Evolutionary conservation across 2,329 filamentous ascomycete genomes (phyloP), one percentile per base, ranked within the genome.

Genomic region (Pseudocercospora vitis): DNA sequence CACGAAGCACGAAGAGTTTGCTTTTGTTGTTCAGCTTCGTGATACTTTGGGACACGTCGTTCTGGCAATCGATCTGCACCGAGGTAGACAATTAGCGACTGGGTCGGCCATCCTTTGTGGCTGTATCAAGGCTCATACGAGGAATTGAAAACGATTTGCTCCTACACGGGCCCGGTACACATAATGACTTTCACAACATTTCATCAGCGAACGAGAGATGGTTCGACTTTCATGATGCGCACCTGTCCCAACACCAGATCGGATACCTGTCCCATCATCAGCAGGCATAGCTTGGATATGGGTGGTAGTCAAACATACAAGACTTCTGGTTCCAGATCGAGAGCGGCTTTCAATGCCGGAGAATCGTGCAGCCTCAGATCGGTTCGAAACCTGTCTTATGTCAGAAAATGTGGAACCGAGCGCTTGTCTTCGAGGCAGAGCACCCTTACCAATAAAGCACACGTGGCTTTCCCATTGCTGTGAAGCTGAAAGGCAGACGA

Each of bases 311-410:
- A 37, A 19, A 19, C 33, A 75, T 86, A 91, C 21, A 91, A 74
- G 16, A 80, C 82, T 52, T 90, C 87, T 1, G 87, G 86, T 0
- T 87, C 76, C 5, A 91, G 76, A 53, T 87, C 84, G 6, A 91
- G 71, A 0, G 88, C 88, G 2, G 86, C 86, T 67, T 84, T 79
- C 21, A 91, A 74, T 1, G 86, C 87, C 7, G 87, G 87, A 0
- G 86, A 89, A 69, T 91, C 88, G 71, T 91, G 87, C 2, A 91
- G 79, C 16, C 88, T 83, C 8, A 91, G 76, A 67, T 91, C 88
- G 4, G 88, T 91, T 50, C 88, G 81, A 64, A 89, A 89, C 59
- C 55, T 59, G 37, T 12, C 9, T 5, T 23, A 7, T 9, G 33
- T 50, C 33, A 48, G 31, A 7, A 23, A 11, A 19, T 14, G 5